Conservation (phyloP, 2,329 filamentous ascomycete genomes). For the Annulohypoxylon truncatum region DNA sequence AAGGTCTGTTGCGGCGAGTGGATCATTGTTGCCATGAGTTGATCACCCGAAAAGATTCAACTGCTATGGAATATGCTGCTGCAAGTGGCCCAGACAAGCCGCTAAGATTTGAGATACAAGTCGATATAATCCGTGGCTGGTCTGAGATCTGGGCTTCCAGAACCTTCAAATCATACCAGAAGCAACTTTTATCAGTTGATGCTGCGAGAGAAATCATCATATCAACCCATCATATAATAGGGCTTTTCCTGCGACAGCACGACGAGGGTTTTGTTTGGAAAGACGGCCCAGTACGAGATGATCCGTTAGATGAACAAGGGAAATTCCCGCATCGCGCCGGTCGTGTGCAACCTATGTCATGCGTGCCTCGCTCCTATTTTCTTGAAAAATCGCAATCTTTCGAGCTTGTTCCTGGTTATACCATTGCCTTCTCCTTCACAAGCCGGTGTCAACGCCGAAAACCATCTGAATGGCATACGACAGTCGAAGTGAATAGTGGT, state of each 20-base stretch:
- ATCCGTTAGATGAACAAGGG: slow-evolving; percentile 52
- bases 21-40: slow-evolving; percentile 65
- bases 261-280: slow-evolving; percentile 63
- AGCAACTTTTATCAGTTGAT: slow-evolving; percentile 57
- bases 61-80: slow-evolving; percentile 56
- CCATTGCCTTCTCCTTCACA: slow-evolving; percentile 59
- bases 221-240: slow-evolving; percentile 63
- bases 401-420: slow-evolving; percentile 62
- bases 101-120: slow-evolving; percentile 61
- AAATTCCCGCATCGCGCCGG: slow-evolving; percentile 56
- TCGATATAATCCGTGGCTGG: slow-evolving; percentile 58
- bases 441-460: slow-evolving; percentile 55
- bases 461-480: slow-evolving; percentile 54
- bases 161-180: slow-evolving; percentile 63
- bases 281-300: slow-evolving; percentile 56
- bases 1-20: slow-evolving; percentile 62
- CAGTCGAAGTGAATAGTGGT: slow-evolving; percentile 58
- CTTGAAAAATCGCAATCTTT: slow-evolving; percentile 59
- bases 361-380: slow-evolving; percentile 60
- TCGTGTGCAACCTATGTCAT: slow-evolving; percentile 59
- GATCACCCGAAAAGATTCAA: slow-evolving; percentile 64
- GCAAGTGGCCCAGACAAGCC: slow-evolving; percentile 55
- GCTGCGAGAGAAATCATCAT: slow-evolving; percentile 60
- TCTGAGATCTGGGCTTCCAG: slow-evolving; percentile 57
- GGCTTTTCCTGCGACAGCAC: slow-evolving; percentile 62